Conservation (phyloP, 176 grass and related monocot genomes). For the Eragrostis nindensis region DNA sequence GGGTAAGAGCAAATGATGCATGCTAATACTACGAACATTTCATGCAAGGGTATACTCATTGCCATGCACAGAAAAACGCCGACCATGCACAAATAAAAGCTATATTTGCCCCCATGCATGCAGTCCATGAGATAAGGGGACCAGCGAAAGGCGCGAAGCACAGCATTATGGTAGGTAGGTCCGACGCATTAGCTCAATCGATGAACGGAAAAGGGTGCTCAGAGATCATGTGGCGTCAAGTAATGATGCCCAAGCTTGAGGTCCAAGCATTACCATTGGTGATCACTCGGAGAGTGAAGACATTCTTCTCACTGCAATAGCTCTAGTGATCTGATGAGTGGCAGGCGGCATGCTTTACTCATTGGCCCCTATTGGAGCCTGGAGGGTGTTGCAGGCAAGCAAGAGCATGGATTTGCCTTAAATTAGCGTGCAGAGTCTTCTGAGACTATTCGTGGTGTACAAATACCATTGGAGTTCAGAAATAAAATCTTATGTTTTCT, state of each 20-base stretch:
- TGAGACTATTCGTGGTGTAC: neutral
- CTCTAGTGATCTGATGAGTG: neutral
- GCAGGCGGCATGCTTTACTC: neutral
- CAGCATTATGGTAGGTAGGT: conserved; percentile 29
- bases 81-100: neutral
- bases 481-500: neutral
- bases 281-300: neutral
- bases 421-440: neutral
- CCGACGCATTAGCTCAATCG: conserved; percentile 23
- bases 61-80: neutral
- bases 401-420: neutral
- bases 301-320: neutral
- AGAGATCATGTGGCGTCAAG: conserved; percentile 21
- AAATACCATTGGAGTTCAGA: neutral
- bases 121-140: conserved; percentile 12
- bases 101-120: neutral
- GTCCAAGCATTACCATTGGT: conserved; percentile 1
- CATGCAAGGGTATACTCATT: conserved; percentile 30
- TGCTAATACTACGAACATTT: neutral
- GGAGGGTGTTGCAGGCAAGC: neutral
- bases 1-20: neutral
- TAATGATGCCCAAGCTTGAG: conserved; percentile 36
- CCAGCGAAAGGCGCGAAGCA: neutral
- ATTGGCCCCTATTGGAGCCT: neutral
- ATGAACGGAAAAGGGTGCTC: neutral